Percentiles rank a stretch among this genome's conserved stretches.
Evolutionary conservation across 345 rosid genomes (phyloP).

Genomic region (Geranium rotundifolium): DNA sequence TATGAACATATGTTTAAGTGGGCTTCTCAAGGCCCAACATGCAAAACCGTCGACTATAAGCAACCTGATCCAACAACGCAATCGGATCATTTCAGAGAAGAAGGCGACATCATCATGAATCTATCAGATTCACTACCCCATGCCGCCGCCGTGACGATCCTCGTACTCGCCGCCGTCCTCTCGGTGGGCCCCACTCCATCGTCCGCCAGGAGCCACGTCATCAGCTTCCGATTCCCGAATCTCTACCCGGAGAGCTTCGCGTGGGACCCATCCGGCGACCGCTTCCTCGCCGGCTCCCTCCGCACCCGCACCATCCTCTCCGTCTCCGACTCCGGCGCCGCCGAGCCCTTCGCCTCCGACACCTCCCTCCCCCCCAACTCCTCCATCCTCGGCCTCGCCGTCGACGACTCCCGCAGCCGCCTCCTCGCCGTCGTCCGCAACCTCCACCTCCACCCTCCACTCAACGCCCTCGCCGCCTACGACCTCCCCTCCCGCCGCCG

Average conservation of each 20-base stretch:
- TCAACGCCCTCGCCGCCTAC: too few species aligned
- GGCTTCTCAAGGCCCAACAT: too few species aligned
- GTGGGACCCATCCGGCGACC: conserved; percentile 60
- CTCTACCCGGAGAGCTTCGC: conserved; percentile 73
- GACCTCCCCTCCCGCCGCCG: too few species aligned
- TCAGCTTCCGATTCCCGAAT: conserved; percentile 50
- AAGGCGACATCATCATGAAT: too few species aligned
- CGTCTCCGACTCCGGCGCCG: conserved; percentile 75
- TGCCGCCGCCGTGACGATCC: neutral
- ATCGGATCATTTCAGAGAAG: too few species aligned
- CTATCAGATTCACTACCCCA: too few species aligned
- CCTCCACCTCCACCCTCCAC: conserved; percentile 38
- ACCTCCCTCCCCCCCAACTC: conserved; percentile 48
- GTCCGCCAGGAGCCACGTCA: conserved; percentile 33
- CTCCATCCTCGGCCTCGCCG: conserved; percentile 43
- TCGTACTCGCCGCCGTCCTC: conserved; percentile 8
- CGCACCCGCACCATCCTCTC: conserved; percentile 45
- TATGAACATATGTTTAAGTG: too few species aligned
- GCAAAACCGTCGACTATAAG: too few species aligned
- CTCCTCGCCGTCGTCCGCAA: conserved; percentile 50
- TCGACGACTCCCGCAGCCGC: conserved; percentile 47
- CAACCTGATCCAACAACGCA: too few species aligned
- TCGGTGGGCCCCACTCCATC: conserved; percentile 7
- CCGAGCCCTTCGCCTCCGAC: conserved; percentile 48
- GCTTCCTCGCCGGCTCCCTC: conserved; percentile 73